phyloP scores from a whole-genome alignment of 1,139 yeast species.

The Taphrina populina region DNA sequence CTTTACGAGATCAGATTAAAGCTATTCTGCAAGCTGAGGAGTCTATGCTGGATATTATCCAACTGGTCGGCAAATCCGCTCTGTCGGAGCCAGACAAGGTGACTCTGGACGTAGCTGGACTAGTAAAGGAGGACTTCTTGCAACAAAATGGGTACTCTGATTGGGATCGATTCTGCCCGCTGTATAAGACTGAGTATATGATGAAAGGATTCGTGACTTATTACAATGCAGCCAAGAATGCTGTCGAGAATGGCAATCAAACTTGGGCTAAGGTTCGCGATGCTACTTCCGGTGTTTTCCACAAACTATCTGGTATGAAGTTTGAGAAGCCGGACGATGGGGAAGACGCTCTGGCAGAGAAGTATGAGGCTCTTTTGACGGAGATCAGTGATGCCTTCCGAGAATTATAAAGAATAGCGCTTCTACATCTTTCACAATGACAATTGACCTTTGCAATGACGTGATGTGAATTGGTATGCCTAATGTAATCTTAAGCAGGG shows the following conservation, averaged over 20 bases:
- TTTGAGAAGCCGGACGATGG: slow-evolving; percentile 95
- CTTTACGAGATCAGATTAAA: slow-evolving; percentile 82
- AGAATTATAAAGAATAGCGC: slow-evolving; percentile 13
- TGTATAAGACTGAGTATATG: slow-evolving; percentile 98
- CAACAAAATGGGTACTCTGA: slow-evolving; percentile 99
- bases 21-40: slow-evolving; percentile 97
- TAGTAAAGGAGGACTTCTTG: slow-evolving; percentile 94
- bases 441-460: too few species aligned
- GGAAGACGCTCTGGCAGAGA: slow-evolving; percentile 68
- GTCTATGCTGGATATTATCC: slow-evolving; percentile 90
- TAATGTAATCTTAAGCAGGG: too few species aligned
- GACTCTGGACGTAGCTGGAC: slow-evolving; percentile 84
- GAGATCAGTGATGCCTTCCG: slow-evolving; percentile 26
- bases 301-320: slow-evolving; percentile 88
- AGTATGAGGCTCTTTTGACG: slow-evolving; percentile 53
- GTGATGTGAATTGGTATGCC: too few species aligned
- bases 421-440: too few species aligned
- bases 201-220: slow-evolving; percentile 90
- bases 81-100: slow-evolving; percentile 94
- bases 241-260: slow-evolving; percentile 81
- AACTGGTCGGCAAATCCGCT: slow-evolving; percentile 97
- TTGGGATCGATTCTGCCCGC: slow-evolving; percentile 98
- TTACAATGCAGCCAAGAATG: slow-evolving; percentile 96
- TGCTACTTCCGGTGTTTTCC: slow-evolving; percentile 84
- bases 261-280: slow-evolving; percentile 91